A percentile compares a stretch with the other conserved stretches of the same genome.
phyloP scores from a whole-genome alignment of 345 rosid genomes.

The Sonneratia caseolaris region DNA sequence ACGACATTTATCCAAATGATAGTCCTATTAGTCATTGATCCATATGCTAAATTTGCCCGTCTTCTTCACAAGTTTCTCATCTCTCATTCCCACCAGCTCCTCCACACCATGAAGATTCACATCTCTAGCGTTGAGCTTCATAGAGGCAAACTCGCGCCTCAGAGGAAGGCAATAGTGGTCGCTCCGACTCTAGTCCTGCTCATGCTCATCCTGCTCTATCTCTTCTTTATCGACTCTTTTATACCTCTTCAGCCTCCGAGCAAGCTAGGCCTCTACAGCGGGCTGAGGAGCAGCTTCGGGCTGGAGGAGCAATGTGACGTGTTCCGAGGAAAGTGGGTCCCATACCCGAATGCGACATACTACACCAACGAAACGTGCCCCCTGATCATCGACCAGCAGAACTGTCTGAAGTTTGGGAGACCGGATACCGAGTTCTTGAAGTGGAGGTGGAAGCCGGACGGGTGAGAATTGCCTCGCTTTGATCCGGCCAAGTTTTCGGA shows the following conservation, averaged over 20 bases:
- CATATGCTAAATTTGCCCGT: not conserved
- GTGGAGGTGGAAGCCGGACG: constrained; percentile 45
- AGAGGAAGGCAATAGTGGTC: constrained; percentile 4
- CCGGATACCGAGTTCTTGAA: constrained; percentile 33
- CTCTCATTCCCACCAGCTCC: not conserved
- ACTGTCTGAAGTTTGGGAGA: constrained; percentile 45
- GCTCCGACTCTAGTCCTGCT: constrained; percentile 10
- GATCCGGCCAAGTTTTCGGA: constrained; percentile 24
- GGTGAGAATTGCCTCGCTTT: constrained; percentile 27
- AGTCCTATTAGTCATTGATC: constrained; percentile 5
- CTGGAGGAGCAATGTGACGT: constrained; percentile 22
- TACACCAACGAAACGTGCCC: constrained; percentile 30
- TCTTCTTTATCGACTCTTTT: constrained; percentile 13
- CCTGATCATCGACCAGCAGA: constrained; percentile 29
- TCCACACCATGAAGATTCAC: constrained; percentile 14
- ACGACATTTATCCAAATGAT: not conserved
- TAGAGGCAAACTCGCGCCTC: constrained; percentile 5
- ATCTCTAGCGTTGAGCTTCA: not conserved
- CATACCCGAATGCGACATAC: constrained; percentile 18
- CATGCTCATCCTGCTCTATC: constrained; percentile 17
- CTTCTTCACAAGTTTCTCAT: not conserved
- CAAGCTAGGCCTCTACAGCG: not conserved
- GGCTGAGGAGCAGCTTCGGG: not conserved
- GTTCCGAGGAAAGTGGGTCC: constrained; percentile 32
- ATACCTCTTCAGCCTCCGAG: not conserved